Conservation (phyloP, 345 rosid species). For the Aquilaria sinensis region DNA sequence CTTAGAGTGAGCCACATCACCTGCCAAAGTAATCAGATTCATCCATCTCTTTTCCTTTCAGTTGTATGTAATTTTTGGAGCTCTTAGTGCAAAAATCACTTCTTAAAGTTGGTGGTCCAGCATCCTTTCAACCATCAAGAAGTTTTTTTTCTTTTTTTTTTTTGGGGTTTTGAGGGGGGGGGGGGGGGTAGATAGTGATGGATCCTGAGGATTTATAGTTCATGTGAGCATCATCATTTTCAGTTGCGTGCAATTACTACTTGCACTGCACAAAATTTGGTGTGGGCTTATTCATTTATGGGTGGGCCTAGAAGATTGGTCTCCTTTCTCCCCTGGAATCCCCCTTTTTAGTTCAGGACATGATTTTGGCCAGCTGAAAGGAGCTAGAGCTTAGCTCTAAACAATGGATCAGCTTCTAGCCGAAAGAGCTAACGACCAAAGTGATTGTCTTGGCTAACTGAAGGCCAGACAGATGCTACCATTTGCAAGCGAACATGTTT, state of each 20-base stretch:
- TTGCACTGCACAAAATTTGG: neutral
- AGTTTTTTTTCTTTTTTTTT: neutral
- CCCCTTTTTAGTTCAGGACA: too few species aligned
- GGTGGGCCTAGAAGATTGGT: neutral
- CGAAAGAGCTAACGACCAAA: too few species aligned
- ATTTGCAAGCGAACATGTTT: too few species aligned
- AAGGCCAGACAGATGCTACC: too few species aligned
- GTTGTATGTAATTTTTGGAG: neutral
- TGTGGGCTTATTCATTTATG: neutral
- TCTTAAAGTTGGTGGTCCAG: constrained; percentile 17
- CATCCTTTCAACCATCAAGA: constrained; percentile 7
- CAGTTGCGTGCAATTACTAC: neutral
- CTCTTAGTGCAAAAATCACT: constrained; percentile 1
- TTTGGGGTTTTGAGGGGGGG: too few species aligned
- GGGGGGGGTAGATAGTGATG: constrained; percentile 7
- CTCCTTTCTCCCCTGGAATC: neutral
- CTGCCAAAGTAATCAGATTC: neutral
- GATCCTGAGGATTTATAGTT: constrained; percentile 2
- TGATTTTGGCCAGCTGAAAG: too few species aligned
- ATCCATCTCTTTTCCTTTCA: constrained; percentile 1
- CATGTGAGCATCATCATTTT: neutral
- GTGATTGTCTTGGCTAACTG: too few species aligned
- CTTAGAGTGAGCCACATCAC: constrained; percentile 15
- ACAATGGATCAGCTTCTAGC: too few species aligned
- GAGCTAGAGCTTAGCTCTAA: too few species aligned